These are phyloP conservation scores for Fusarium longipes DNA, from an alignment of 2,329 filamentous ascomycete genomes.

Conservation along the genomic window DNA sequence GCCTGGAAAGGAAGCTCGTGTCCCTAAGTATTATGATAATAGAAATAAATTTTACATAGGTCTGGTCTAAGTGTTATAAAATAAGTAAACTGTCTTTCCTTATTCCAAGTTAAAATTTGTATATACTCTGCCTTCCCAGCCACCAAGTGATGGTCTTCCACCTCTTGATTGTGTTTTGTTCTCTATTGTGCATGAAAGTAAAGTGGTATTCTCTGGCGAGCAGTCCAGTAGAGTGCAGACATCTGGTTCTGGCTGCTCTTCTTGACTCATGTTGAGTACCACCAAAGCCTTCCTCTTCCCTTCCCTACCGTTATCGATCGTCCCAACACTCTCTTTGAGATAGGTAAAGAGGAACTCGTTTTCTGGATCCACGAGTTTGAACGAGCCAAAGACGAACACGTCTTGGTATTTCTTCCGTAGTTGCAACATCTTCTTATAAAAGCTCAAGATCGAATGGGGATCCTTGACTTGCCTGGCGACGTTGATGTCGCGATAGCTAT, in stretches of 20 bases:
- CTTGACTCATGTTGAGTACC: constrained; percentile 59
- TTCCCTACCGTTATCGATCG: constrained; percentile 25
- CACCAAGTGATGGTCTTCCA: neutral
- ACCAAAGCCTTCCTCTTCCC: constrained; percentile 52
- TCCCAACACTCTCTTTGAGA: constrained; percentile 52
- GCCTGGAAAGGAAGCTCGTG: too few relatives aligned
- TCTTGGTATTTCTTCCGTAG: constrained; percentile 67
- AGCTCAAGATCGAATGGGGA: constrained; percentile 64
- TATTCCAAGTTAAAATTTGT: constrained; percentile 17
- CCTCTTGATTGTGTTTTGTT: neutral
- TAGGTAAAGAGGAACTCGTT: constrained; percentile 69
- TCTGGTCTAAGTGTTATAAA: too few relatives aligned
- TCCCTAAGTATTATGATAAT: too few relatives aligned
- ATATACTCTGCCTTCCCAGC: constrained; percentile 42
- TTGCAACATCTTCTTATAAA: constrained; percentile 66
- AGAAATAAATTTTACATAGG: too few relatives aligned
- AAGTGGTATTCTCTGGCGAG: neutral
- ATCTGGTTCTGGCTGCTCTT: constrained; percentile 46
- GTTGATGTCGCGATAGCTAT: constrained; percentile 67
- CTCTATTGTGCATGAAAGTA: constrained; percentile 46
- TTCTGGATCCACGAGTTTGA: constrained; percentile 62
- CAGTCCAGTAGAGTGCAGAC: constrained; percentile 42
- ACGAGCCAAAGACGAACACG: constrained; percentile 71
- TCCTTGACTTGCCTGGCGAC: constrained; percentile 60
- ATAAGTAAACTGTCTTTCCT: too few relatives aligned